A percentile compares a stretch with the other conserved stretches of the same genome.
phyloP scores from a whole-genome alignment of 2,329 filamentous ascomycete genomes.

The Ophiocordyceps camponoti-floridani region DNA sequence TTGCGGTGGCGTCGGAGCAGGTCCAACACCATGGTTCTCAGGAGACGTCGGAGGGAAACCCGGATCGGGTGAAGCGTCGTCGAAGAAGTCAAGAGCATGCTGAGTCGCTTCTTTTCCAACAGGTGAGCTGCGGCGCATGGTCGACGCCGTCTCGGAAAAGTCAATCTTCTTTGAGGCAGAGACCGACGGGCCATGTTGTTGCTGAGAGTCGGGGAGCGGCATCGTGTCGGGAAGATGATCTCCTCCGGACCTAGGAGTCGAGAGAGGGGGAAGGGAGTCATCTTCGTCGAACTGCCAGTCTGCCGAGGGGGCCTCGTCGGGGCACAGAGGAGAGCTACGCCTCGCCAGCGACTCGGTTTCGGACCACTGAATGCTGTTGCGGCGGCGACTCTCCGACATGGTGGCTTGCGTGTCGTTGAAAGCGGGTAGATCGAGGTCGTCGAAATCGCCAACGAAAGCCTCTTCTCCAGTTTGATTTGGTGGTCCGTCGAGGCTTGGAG shows the following conservation, averaged over 20 bases:
- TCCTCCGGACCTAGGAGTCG: slow-evolving; percentile 8
- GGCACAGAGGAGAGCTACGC: slow-evolving; percentile 12
- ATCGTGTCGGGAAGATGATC: slow-evolving; percentile 13
- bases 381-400: neutral
- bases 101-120: slow-evolving; percentile 3
- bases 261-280: slow-evolving; percentile 8
- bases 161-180: slow-evolving; percentile 6
- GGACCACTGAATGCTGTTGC: slow-evolving; percentile 1
- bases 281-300: slow-evolving; percentile 9
- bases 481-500: neutral
- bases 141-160: slow-evolving; percentile 18
- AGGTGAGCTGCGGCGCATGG: slow-evolving; percentile 14
- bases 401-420: neutral
- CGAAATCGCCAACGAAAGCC: neutral
- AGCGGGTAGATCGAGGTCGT: neutral
- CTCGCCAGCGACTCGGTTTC: slow-evolving; percentile 7
- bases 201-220: slow-evolving; percentile 6
- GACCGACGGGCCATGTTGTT: neutral
- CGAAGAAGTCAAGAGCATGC: slow-evolving; percentile 5
- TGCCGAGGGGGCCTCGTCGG: slow-evolving; percentile 3
- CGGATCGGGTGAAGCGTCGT: slow-evolving; percentile 3
- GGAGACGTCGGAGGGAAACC: slow-evolving; percentile 3
- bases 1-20: neutral
- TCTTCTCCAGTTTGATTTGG: neutral
- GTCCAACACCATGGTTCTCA: neutral